Evolutionary conservation across 1,284 basidiomycete species (phyloP), one percentile per base, ranked within the genome.

Genomic region (Cryptococcus sp.): DNA sequence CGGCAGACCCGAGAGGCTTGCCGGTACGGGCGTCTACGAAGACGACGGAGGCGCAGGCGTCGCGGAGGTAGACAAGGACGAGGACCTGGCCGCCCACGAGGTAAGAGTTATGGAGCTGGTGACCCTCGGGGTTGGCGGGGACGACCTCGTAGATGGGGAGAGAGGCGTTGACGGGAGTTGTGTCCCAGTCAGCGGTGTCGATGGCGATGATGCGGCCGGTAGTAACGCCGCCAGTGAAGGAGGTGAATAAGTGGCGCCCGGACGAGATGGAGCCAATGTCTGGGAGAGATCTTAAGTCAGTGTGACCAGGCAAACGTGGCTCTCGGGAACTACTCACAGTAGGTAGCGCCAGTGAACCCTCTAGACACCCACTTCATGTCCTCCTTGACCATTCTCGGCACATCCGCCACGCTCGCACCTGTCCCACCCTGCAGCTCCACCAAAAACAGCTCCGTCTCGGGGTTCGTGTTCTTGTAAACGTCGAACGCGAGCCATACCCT

Each of bases 11-110:
- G n/a, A 63, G 55, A 39, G 46, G 44, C n/a, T 40, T 23, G n/a
- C 62, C 62, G 7, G 59, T 63, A 9, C 52, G 40, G 11, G 56
- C 62, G 39, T 63, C 56, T 21, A 50, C 50, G 36, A 63, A 63
- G 16, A 58, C 48, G 12, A 61, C 57, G 7, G 56, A 57, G 5
- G 62, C 62, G 40, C 62, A 63, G 35, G 62, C 62, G 36, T 63
- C 53, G n/a, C 54, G 46, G 18, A 63, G 57, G 50, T 63, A 63
- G 37, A 61, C 44, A 3, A 63, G 46, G 36, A 58, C 50, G 49
- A 63, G 43, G 21, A 61, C 16, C 28, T 35, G 49, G 43, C 58
- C 58, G 37, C 48, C 53, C 33, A 61, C 51, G 2, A 63, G 37
- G 20, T 61, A 35, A 20, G 48, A 56, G 20, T n/a, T 42, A 15